Evolutionary conservation across 805 yeast genomes (phyloP), one percentile per base, ranked within the genome.

Genomic region (Ogataea sp.): DNA sequence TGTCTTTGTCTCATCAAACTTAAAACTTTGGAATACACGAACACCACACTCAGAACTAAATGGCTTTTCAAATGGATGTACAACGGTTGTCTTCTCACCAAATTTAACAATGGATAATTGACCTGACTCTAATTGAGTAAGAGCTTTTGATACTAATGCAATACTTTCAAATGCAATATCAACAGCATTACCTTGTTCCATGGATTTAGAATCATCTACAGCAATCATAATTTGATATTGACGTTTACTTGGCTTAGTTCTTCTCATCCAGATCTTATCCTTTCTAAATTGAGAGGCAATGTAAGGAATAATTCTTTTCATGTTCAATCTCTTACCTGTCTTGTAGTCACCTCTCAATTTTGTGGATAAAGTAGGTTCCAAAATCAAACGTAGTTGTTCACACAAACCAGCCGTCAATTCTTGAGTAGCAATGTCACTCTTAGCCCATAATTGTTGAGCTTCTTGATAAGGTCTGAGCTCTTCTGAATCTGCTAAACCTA

Each of bases 171-270:
- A 88, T 0, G 99, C 97, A 43, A 93, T 70, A 48, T 85, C 87
- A 15, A 87, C 90, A 28, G 94, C 80, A 48, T 82, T 78, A 20
- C 96, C 83, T 59, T 90, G 97, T 41, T 89, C 78, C 99, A 93
- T 93, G 1, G 97, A 90, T 59, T 86, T 88, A 24, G 98, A 93
- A 58, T 93, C 96, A 65, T 93, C 99, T 36, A 93, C 83, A 1
- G 98, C 89, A 48, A 93, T 83, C 96, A 94, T 85, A 45, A 93
- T 85, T 66, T 93, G 98, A 60, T 93, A 93, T 58, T 89, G 93
- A 53, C 99, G 80, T 67, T 93, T 93, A 49, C 95, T 84, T 41
- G 99, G 99, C 57, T 93, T 90, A 6, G 97, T 88, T 62, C 99
- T 78, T 58, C 96, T 78, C 64, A 93, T 73, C 99, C 99, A 93